These are phyloP conservation scores for Persicaria tinctoria DNA, from an alignment of 148 eudicot genomes.

Conservation along the genomic window DNA sequence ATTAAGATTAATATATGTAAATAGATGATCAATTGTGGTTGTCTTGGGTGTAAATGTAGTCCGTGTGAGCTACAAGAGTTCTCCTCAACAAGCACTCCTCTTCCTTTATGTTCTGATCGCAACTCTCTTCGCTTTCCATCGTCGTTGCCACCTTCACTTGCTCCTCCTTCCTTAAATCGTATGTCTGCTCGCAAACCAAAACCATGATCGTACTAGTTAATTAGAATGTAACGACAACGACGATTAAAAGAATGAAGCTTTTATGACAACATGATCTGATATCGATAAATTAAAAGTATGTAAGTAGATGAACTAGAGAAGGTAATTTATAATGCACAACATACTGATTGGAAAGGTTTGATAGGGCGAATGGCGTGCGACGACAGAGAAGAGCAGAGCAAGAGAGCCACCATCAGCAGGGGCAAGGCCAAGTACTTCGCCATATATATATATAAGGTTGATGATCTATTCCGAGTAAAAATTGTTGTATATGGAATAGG, in stretches of 20 bases:
- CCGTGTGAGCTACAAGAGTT: slow-evolving; percentile 5
- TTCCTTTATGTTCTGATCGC: slow-evolving; percentile 1
- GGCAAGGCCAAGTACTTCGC: background rate
- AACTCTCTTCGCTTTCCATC: background rate
- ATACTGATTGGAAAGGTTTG: background rate
- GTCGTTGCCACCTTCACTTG: background rate
- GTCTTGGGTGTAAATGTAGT: slow-evolving; percentile 8
- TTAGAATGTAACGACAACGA: too few species aligned
- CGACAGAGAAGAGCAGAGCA: background rate
- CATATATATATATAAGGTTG: background rate
- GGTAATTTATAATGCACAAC: background rate
- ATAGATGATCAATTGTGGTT: background rate
- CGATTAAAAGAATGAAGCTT: too few species aligned
- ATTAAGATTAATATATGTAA: too few species aligned
- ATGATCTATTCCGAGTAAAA: too few species aligned
- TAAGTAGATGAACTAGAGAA: too few species aligned
- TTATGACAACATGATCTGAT: too few species aligned
- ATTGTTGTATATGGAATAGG: too few species aligned
- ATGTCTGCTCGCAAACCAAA: background rate
- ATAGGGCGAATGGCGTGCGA: background rate
- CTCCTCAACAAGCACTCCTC: slow-evolving; percentile 10
- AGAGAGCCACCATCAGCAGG: background rate
- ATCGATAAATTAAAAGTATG: too few species aligned
- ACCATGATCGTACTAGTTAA: too few species aligned
- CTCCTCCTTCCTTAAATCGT: background rate